Conservation (phyloP, 2,329 filamentous ascomycete species). For the Acrocalymma vagum region DNA sequence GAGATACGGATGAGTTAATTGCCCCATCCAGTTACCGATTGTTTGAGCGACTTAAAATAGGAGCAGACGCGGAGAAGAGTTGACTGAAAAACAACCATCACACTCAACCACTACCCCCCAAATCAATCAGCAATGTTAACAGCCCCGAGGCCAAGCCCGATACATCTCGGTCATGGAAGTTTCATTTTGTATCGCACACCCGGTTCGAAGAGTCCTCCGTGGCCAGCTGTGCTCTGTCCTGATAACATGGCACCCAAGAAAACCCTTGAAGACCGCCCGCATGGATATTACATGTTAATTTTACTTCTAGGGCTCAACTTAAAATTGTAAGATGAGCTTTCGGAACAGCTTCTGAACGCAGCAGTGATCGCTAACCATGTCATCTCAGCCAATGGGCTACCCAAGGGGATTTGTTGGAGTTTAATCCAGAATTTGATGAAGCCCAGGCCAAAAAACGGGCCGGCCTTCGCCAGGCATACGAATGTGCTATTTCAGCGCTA, state of each 20-base stretch:
- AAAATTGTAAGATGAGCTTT: slow-evolving; percentile 20
- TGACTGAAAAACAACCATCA: not conserved
- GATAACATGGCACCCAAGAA: slow-evolving; percentile 23
- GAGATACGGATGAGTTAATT: too few species aligned
- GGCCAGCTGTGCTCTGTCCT: slow-evolving; percentile 29
- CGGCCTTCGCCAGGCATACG: slow-evolving; percentile 20
- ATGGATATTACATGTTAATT: slow-evolving; percentile 18
- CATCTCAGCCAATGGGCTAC: too few species aligned
- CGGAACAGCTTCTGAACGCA: not conserved
- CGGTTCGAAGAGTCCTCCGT: slow-evolving; percentile 8
- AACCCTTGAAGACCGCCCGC: slow-evolving; percentile 15
- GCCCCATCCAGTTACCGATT: too few species aligned
- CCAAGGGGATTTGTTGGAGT: too few species aligned
- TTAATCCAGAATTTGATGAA: too few species aligned
- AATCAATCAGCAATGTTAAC: too few species aligned
- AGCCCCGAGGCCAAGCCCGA: too few species aligned
- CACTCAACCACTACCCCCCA: not conserved
- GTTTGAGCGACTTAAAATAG: too few species aligned
- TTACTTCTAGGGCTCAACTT: slow-evolving; percentile 19
- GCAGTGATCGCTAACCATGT: too few species aligned
- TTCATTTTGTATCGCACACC: slow-evolving; percentile 18
- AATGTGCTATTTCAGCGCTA: slow-evolving; percentile 3
- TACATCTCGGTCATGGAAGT: too few species aligned
- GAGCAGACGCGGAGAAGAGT: too few species aligned
- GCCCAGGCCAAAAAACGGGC: slow-evolving; percentile 2